Evolutionary conservation across 2,329 filamentous ascomycete species (phyloP), one percentile per base, ranked within the genome.

Genomic region (Ploettnerulaceae sp.): DNA sequence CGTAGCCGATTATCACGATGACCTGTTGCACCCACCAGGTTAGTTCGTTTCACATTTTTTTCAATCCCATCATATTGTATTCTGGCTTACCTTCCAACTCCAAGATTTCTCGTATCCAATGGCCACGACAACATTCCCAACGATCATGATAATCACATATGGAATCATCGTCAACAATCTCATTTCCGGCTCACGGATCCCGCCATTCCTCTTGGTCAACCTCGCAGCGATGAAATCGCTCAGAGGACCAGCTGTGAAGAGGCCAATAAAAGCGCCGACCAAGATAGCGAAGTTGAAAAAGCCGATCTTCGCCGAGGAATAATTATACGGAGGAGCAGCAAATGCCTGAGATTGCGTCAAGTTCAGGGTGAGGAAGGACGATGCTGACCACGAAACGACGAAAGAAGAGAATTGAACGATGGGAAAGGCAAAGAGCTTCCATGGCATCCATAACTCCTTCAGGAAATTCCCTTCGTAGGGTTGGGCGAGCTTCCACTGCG

Each of bases 371-470:
- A 84, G 65, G 63, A 81, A 80, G 17, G 66, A 71, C 32, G 70
- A 75, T 45, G 76, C 77, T 7, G 69, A 71, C 76, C 77, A 83
- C 18, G 73, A 77, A 5, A 81, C 76, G 20, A 80, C 72, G 54
- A 84, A 82, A 12, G 76, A 71, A 1, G 79, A 70, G 47, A 80
- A 78, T 52, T 82, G 72, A 32, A 83, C 74, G 47, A 84, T 82
- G 0, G 81, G 80, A 61, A 78, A 84, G 0, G 69, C 55, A 58
- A 81, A 75, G 1, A 84, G 67, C 55, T 81, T 79, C 72, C 76
- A 81, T 0, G 80, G 81, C 6, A 77, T 70, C 71, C 73, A 80
- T 17, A 84, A 67, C 54, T 79, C 76, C 22, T 71, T 61, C 2
- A 75, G 32, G 21, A 82, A 66, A 17, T 67, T 69, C 54, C 75